These are phyloP conservation scores for Malus asiatica DNA, from an alignment of 306 rosid genomes.

Conservation along the genomic window DNA sequence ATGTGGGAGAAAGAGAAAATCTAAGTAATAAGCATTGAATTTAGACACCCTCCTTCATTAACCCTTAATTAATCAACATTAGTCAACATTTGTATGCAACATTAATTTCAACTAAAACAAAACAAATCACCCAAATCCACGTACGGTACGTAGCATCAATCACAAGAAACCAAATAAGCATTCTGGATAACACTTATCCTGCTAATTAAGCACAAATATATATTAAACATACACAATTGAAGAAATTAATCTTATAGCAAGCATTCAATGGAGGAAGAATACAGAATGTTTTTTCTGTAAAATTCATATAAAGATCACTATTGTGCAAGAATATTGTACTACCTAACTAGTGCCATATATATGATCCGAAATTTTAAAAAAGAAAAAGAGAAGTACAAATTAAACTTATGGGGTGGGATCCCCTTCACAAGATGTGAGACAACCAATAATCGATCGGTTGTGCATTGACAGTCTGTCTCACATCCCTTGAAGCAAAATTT, in stretches of 20 bases:
- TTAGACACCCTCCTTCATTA: constrained; percentile 31
- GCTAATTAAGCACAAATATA: neutral
- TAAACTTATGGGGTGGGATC: neutral
- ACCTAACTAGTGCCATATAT: neutral
- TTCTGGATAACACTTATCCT: constrained; percentile 12
- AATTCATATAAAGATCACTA: neutral
- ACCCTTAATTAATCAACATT: constrained; percentile 14
- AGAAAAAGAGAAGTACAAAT: neutral
- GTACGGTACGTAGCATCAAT: neutral
- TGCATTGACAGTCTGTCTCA: neutral
- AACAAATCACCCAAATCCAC: constrained; percentile 14
- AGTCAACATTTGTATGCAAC: constrained; percentile 27
- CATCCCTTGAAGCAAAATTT: neutral
- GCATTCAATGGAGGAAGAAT: neutral
- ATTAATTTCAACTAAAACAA: constrained; percentile 30
- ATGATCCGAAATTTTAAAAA: neutral
- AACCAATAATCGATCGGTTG: neutral
- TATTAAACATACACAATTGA: neutral
- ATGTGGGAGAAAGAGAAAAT: constrained; percentile 36
- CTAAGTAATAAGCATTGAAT: constrained; percentile 39
- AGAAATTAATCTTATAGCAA: neutral
- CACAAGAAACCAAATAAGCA: constrained; percentile 3
- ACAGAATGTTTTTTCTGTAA: neutral
- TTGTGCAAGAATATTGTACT: neutral
- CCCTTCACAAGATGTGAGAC: neutral